Evolutionary conservation across 169 alveolate species (phyloP), one percentile per base, ranked within the genome.

Genomic region (Plasmodium falciparum): DNA sequence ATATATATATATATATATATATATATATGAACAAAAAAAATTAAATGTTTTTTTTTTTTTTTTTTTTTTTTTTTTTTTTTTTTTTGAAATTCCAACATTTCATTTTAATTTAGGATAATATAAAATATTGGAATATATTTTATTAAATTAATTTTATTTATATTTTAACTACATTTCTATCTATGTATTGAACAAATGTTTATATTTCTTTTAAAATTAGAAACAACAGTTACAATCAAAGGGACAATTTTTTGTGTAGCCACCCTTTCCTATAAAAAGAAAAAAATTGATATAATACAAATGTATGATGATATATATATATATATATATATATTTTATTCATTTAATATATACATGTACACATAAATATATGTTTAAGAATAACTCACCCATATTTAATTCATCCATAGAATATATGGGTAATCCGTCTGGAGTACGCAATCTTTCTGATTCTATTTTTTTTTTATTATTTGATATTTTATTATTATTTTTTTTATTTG

Each of bases 191-290:
- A 39, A 5, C 47, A 39, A 39, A 39, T 39, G 47, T 39, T 39
- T 39, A 39, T 39, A 39, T 39, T 5, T 39, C 47, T 39, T 39
- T 39, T 39, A 39, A 39, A 56, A 56, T 92, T 88, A 94, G 63
- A 88, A 94, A 73, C 96, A 94, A 67, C 96, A 94, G 66, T 62
- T 71, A 33, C 96, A 94, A 49, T 94, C 96, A 56, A 94, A 94
- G 2, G 96, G 96, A 74, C 96, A 94, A 9, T 83, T 74, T n/a
- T 92, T 93, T 43, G 96, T 94, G 61, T 69, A 91, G 12, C 96
- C 96, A 33, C 96, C 96, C 22, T 90, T 90, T 7, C 96, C 96
- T 94, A 74, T 17, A 49, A 15, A 33, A 11, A 15, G 58, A 6
- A 62, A 49, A 3, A 15, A 67, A 43, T 43, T 47, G 17, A 54